Conservation (phyloP, 108 stramenopile species). For the Skeletonema grethae region DNA sequence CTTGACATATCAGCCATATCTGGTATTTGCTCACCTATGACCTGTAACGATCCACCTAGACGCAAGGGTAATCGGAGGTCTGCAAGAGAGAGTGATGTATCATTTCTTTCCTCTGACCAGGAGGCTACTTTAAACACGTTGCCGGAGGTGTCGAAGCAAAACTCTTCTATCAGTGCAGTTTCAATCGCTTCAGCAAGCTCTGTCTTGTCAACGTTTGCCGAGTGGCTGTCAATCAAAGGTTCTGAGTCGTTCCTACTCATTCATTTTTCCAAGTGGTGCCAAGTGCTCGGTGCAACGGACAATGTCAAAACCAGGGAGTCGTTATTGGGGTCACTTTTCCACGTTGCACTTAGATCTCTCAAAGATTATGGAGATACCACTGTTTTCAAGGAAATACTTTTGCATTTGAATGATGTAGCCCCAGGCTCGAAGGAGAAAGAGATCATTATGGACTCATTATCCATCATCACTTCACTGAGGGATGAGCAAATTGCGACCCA, state of each 20-base stretch:
- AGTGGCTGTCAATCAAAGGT: constrained; percentile 29
- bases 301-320: constrained; percentile 20
- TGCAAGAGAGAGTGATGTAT: constrained; percentile 16
- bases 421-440: constrained; percentile 13
- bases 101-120: constrained; percentile 12
- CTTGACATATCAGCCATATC: constrained; percentile 72
- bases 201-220: constrained; percentile 28
- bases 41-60: constrained; percentile 5
- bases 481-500: constrained; percentile 14
- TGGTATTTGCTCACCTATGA: constrained; percentile 31
- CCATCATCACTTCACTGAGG: constrained; percentile 9
- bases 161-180: not conserved
- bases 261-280: constrained; percentile 25
- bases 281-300: constrained; percentile 24
- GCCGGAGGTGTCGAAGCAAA: constrained; percentile 22
- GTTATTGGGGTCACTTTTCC: constrained; percentile 27
- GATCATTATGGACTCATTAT: constrained; percentile 2
- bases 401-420: constrained; percentile 18
- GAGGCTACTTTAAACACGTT: constrained; percentile 20
- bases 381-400: constrained; percentile 24
- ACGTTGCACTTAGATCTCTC: constrained; percentile 25
- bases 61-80: constrained; percentile 24
- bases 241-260: constrained; percentile 7
- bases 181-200: constrained; percentile 23
- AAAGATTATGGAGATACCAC: constrained; percentile 16